These are phyloP conservation scores for Rickenella mellea DNA, from an alignment of 768 basidiomycete genomes.

Conservation along the genomic window DNA sequence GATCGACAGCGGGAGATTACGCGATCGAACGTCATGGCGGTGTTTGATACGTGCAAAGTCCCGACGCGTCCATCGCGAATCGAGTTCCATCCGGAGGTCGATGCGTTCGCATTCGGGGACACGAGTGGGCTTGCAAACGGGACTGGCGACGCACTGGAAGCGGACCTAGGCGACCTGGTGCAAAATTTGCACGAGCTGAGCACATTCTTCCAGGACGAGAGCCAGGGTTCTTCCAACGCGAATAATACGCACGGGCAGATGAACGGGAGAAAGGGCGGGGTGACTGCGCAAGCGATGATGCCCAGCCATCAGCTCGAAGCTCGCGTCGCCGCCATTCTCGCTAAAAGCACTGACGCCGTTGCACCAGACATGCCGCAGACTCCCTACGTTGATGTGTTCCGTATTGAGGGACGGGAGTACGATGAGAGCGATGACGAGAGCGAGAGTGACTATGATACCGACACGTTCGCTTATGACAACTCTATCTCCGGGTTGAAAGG, in stretches of 20 bases:
- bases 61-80: conserved; percentile 61
- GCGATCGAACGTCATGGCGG: conserved; percentile 70
- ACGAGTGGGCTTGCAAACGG: conserved; percentile 26
- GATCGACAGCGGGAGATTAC: conserved; percentile 53
- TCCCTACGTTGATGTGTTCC: conserved; percentile 73
- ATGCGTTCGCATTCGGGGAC: conserved; percentile 36
- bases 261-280: too few species aligned
- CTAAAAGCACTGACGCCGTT: conserved; percentile 59
- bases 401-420: conserved; percentile 29
- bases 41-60: conserved; percentile 77
- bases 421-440: conserved; percentile 19
- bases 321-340: conserved; percentile 72
- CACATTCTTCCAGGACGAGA: conserved; percentile 57
- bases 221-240: conserved; percentile 13
- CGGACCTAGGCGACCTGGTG: conserved; percentile 70
- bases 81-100: conserved; percentile 53
- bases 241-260: conserved; percentile 18
- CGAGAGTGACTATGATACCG: conserved; percentile 21
- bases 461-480: conserved; percentile 27
- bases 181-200: conserved; percentile 71
- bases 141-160: conserved; percentile 23
- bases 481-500: too few species aligned
- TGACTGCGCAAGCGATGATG: conserved; percentile 15
- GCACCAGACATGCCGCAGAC: conserved; percentile 57
- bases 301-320: conserved; percentile 63